Percentiles rank a stretch among this genome's conserved stretches.
Evolutionary conservation across 345 rosid species (phyloP).

Genomic region (Pseudoturritis turrita): DNA sequence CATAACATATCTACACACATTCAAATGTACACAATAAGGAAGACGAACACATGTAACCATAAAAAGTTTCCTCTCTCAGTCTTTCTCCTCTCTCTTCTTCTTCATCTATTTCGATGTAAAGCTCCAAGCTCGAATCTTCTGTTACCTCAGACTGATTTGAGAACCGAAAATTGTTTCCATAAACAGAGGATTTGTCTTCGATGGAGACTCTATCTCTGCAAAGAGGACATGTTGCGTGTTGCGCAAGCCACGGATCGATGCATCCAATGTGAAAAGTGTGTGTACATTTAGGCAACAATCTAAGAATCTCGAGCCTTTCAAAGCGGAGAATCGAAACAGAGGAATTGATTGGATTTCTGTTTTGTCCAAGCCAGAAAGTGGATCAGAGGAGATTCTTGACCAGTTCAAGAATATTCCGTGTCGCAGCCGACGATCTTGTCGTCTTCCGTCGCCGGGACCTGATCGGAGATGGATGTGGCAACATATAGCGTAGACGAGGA

Average conservation of each 20-base stretch:
- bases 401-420: constrained; percentile 27
- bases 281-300: constrained; percentile 73
- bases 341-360: constrained; percentile 75
- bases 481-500: constrained; percentile 64
- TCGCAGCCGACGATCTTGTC: not conserved
- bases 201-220: constrained; percentile 56
- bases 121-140: constrained; percentile 53
- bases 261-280: constrained; percentile 87
- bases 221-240: constrained; percentile 83
- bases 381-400: constrained; percentile 31
- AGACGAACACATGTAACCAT: no score
- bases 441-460: constrained; percentile 14
- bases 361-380: constrained; percentile 76
- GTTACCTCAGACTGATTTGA: constrained; percentile 41
- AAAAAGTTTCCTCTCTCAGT: constrained; percentile 15
- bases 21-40: no score
- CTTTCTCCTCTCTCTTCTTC: constrained; percentile 35
- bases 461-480: constrained; percentile 43
- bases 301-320: constrained; percentile 73
- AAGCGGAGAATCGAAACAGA: constrained; percentile 74
- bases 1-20: no score
- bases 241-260: constrained; percentile 87
- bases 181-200: constrained; percentile 48
- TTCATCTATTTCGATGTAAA: constrained; percentile 64
- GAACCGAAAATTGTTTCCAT: constrained; percentile 56